phyloP scores from a whole-genome alignment of 1,139 yeast genomes.

The Eremothecium gossypii region DNA sequence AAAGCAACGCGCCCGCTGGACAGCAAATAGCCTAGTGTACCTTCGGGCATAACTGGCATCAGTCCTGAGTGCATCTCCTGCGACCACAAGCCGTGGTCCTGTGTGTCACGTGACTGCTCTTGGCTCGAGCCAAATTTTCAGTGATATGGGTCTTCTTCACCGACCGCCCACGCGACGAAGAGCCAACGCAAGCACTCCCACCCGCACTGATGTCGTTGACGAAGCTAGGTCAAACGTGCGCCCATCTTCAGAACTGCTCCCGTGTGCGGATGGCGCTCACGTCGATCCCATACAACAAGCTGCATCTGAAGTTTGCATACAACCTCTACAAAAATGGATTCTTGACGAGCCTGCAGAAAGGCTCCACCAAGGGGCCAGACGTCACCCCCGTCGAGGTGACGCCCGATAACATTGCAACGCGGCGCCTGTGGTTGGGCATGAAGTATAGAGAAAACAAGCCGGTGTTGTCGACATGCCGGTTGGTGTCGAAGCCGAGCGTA shows the following conservation, averaged over 20 bases:
- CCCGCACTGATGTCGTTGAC: conserved; percentile 69
- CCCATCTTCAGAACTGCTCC: conserved; percentile 83
- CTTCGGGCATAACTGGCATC: too few relatives aligned
- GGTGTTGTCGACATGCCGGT: conserved; percentile 60
- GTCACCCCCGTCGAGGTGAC: conserved; percentile 64
- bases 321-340: conserved; percentile 90
- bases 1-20: too few relatives aligned
- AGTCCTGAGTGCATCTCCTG: too few relatives aligned
- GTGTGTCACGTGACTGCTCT: too few relatives aligned
- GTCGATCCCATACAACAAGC: conserved; percentile 72
- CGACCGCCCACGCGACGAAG: not conserved
- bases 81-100: too few relatives aligned
- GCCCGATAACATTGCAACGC: conserved; percentile 74
- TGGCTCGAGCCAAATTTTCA: too few relatives aligned
- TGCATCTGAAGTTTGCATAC: conserved; percentile 74
- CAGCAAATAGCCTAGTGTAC: too few relatives aligned
- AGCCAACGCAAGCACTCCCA: not conserved
- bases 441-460: conserved; percentile 78
- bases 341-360: conserved; percentile 73
- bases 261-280: conserved; percentile 68
- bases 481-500: conserved; percentile 81
- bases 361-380: conserved; percentile 89
- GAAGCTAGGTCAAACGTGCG: conserved; percentile 72
- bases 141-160: too few relatives aligned
- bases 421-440: conserved; percentile 86